These are phyloP conservation scores for Diaporthe vexans DNA, from an alignment of 2,329 filamentous ascomycete genomes.

Conservation along the genomic window DNA sequence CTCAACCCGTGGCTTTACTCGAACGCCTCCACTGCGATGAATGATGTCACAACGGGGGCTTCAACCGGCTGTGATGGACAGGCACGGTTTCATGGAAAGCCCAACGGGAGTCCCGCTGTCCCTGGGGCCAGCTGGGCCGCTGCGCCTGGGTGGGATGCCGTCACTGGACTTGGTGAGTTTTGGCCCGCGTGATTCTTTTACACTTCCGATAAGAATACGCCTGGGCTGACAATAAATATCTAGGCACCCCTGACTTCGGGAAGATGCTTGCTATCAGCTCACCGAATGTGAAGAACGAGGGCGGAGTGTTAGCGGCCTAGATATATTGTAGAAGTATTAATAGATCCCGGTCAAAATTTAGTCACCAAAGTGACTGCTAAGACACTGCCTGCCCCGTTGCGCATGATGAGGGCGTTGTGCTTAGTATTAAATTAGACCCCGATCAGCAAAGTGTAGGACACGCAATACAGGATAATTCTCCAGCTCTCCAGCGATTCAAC, in stretches of 20 bases:
- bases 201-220: background rate
- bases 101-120: slow-evolving; percentile 32
- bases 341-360: no score
- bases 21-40: slow-evolving; percentile 45
- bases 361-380: no score
- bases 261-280: slow-evolving; percentile 25
- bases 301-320: background rate
- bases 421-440: no score
- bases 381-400: no score
- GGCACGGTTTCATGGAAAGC: slow-evolving; percentile 26
- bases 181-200: background rate
- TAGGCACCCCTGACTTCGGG: slow-evolving; percentile 1
- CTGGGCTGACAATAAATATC: background rate
- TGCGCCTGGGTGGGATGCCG: slow-evolving; percentile 42
- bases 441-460: no score
- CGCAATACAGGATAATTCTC: no score
- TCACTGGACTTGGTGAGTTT: slow-evolving; percentile 40
- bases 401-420: no score
- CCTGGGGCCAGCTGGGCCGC: slow-evolving; percentile 39
- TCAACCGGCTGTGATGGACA: slow-evolving; percentile 41
- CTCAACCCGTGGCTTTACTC: slow-evolving; percentile 64
- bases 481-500: no score
- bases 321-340: background rate
- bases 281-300: slow-evolving; percentile 19
- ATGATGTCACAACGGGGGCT: slow-evolving; percentile 52